Percentiles rank a stretch among this genome's conserved stretches.
These are phyloP conservation scores for Bryoerythrophyllum caledonicum DNA, from an alignment of 225 moss, liverwort and hornwort species.

Conservation along the genomic window DNA sequence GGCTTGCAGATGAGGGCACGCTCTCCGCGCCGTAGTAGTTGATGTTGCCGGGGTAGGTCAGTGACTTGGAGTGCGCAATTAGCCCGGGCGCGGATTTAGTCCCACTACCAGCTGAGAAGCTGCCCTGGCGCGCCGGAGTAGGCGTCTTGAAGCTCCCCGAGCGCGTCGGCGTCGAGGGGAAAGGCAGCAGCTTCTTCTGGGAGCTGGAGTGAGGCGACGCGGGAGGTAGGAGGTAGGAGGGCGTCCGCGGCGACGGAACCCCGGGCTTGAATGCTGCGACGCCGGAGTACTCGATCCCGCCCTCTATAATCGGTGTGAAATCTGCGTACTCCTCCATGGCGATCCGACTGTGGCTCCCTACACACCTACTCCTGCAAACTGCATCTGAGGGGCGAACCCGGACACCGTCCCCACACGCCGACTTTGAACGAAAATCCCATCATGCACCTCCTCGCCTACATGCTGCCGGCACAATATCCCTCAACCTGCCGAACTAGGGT, in stretches of 20 bases:
- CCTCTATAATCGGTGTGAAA: constrained; percentile 49
- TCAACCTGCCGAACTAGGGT: background rate
- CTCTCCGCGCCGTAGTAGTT: constrained; percentile 10
- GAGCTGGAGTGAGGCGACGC: constrained; percentile 19
- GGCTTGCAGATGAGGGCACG: constrained; percentile 23
- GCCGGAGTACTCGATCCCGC: constrained; percentile 49
- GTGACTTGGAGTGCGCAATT: constrained; percentile 38
- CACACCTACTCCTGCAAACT: constrained; percentile 20
- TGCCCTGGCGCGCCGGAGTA: constrained; percentile 27
- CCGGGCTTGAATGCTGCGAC: constrained; percentile 29
- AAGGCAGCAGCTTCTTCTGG: constrained; percentile 28
- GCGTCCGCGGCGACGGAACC: constrained; percentile 25
- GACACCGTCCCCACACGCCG: background rate
- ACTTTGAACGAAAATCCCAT: constrained; percentile 25
- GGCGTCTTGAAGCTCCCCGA: constrained; percentile 13
- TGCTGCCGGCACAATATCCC: background rate
- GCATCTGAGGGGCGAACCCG: constrained; percentile 1
- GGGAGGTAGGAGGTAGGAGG: constrained; percentile 22
- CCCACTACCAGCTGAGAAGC: constrained; percentile 3
- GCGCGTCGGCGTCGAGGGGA: constrained; percentile 25
- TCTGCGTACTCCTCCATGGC: constrained; percentile 51
- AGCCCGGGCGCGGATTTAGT: constrained; percentile 6
- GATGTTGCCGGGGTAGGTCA: constrained; percentile 26
- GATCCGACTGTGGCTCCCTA: constrained; percentile 4
- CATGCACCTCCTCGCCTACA: background rate